Percentiles rank a stretch among this genome's conserved stretches.
Evolutionary conservation across 345 rosid species (phyloP).

Genomic region (Rhodamnia argentea): DNA sequence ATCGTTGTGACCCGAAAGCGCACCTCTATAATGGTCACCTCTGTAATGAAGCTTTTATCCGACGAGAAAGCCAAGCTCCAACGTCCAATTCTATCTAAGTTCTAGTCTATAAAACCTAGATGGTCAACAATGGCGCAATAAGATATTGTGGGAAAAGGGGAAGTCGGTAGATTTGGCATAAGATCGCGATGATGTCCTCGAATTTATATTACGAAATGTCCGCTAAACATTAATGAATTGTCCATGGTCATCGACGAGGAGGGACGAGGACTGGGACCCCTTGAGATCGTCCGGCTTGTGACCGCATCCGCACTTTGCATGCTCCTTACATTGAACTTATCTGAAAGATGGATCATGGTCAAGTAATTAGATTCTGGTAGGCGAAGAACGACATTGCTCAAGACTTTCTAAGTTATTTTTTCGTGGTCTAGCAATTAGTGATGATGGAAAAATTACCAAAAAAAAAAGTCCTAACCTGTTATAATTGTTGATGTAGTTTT

Average conservation of each 20-base stretch:
- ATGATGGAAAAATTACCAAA: background rate
- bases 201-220: background rate
- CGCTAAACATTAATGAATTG: background rate
- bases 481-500: too few relatives aligned
- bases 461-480: too few relatives aligned
- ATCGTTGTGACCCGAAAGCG: background rate
- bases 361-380: background rate
- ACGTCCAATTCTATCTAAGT: background rate
- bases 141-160: background rate
- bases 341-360: background rate
- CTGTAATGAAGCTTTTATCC: background rate
- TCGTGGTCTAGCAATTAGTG: background rate
- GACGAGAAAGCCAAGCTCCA: background rate
- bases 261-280: background rate
- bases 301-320: background rate
- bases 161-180: conserved; percentile 3
- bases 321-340: background rate
- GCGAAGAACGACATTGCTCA: background rate
- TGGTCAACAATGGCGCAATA: background rate
- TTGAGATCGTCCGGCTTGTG: background rate
- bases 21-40: background rate
- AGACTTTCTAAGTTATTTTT: background rate
- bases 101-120: background rate
- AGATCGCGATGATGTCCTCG: background rate
- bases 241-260: background rate